These are phyloP conservation scores for Gynochthodes officinalis DNA, from an alignment of 257 asterid genomes.

Conservation along the genomic window DNA sequence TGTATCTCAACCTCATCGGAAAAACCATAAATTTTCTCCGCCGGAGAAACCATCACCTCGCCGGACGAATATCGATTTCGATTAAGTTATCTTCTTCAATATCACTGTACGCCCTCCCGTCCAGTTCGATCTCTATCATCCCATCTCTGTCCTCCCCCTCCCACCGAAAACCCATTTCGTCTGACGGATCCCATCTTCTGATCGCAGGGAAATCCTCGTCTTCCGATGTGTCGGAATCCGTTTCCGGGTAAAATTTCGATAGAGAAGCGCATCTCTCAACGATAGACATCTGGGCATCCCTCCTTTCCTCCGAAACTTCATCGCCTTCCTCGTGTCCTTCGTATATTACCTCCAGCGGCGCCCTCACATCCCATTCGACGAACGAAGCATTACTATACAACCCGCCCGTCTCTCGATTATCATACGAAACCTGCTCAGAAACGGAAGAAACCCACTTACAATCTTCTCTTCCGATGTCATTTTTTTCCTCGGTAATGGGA, in stretches of 20 bases:
- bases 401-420: constrained; percentile 7
- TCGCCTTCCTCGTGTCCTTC: constrained; percentile 51
- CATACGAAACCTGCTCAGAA: neutral
- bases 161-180: constrained; percentile 44
- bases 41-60: constrained; percentile 23
- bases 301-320: constrained; percentile 31
- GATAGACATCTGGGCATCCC: constrained; percentile 37
- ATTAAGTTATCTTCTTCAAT: constrained; percentile 78
- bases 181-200: constrained; percentile 46
- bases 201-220: constrained; percentile 39
- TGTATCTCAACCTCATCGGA: constrained; percentile 25
- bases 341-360: constrained; percentile 87
- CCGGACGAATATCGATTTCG: constrained; percentile 69
- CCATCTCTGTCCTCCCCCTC: constrained; percentile 65
- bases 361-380: constrained; percentile 81
- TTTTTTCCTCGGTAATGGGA: neutral
- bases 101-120: constrained; percentile 40
- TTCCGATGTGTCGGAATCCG: constrained; percentile 66
- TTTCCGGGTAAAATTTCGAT: constrained; percentile 75
- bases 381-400: constrained; percentile 29
- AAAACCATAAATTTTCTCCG: constrained; percentile 18
- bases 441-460: constrained; percentile 9
- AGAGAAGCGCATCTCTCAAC: constrained; percentile 63
- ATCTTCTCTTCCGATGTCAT: constrained; percentile 13
- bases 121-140: constrained; percentile 70